phyloP scores from a whole-genome alignment of 202 grass and related monocot genomes.

The Carex sylvatica region DNA sequence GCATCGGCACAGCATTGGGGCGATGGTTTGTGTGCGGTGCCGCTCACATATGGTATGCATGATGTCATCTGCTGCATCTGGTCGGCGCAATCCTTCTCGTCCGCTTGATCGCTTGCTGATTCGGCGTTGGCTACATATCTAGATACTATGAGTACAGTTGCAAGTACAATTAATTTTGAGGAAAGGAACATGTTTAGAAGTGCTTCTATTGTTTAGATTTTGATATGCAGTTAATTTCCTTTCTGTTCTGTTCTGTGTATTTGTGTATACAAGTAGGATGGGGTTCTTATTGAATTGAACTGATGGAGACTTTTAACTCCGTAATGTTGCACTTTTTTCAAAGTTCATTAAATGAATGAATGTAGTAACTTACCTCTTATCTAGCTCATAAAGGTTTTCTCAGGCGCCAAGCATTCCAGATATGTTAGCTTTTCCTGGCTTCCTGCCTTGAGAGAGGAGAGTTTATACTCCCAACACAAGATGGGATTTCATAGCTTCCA shows the following conservation, averaged over 20 bases:
- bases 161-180: neutral
- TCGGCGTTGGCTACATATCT: neutral
- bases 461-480: neutral
- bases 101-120: neutral
- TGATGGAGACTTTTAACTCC: neutral
- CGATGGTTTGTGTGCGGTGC: slow-evolving; percentile 19
- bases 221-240: neutral
- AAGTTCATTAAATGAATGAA: slow-evolving; percentile 25
- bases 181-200: neutral
- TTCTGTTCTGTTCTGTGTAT: neutral
- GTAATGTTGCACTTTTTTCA: neutral
- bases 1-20: slow-evolving; percentile 35
- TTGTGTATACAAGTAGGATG: neutral
- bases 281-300: neutral
- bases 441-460: neutral
- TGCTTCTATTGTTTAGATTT: neutral
- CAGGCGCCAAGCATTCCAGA: neutral
- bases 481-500: neutral
- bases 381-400: slow-evolving; percentile 4
- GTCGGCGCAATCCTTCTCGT: slow-evolving; percentile 31
- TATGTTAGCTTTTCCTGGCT: neutral
- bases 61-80: slow-evolving; percentile 37
- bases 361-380: neutral
- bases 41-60: slow-evolving; percentile 39
- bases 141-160: neutral